Base-by-base conservation (phyloP, 2,329 filamentous ascomycete species). In the Nemania serpens region DNA sequence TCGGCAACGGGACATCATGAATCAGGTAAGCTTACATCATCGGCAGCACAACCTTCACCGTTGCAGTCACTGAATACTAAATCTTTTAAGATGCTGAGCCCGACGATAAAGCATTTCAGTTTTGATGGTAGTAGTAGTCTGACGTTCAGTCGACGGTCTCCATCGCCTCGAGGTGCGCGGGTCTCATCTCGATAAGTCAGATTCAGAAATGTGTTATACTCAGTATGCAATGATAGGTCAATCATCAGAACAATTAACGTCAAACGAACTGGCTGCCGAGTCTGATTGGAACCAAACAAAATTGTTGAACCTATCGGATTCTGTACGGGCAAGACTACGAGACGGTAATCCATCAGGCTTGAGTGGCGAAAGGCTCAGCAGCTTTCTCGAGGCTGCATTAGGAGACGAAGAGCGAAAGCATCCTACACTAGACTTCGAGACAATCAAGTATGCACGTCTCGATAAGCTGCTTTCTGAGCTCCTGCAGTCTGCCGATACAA, bases 401-500 rank as follows among this genome's bases (percentile, higher is more conserved):
- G 71, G 71, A 43, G 76, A 79, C 42, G 80, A 82, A 61, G 70
- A 69, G 15, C 66, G 70, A 12, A 67, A 67, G 4, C 65, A 67
- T 13, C 73, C 75, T 2, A 68, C 65, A 5, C 66, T 83, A 33
- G 72, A 74, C 7, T 73, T 82, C 39, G 73, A 74, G 48, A 76
- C 73, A 2, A 76, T 84, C 56, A 68, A 72, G 60, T 63, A 71
- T 58, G 72, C 73, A 11, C 72, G 69, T 7, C 72, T 75, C 13
- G 73, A 75, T 63, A 75, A 75, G 59, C 36, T 75, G 33, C 73
- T 83, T 5, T 76, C 81, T 61, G 82, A 81, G 61, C 66, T 84
- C 1, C 63, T 82, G 2, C 59, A 67, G 7, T 67, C 68, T n/a
- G 67, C 70, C 17, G 80, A 82, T 17, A 74, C 79, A 10, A 65